These are phyloP conservation scores for Thermomucor indicae-seudaticae DNA, from an alignment of 371 early-diverging fungal species.

Conservation along the genomic window DNA sequence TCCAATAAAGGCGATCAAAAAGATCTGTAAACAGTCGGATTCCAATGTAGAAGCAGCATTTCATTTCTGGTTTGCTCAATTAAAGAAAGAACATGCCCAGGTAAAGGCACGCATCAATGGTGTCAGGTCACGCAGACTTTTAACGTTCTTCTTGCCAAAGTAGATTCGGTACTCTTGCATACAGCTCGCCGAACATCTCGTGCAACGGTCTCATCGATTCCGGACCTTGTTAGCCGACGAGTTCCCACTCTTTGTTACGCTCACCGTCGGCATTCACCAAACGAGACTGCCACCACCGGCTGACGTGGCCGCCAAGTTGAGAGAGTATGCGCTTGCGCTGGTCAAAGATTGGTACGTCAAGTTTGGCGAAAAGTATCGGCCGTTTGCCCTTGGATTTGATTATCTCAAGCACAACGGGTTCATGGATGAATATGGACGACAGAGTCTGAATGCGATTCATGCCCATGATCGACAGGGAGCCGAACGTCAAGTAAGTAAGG, in stretches of 20 bases:
- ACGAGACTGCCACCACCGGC: conserved; percentile 55
- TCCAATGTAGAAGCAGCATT: conserved; percentile 38
- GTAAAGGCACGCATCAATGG: conserved; percentile 13
- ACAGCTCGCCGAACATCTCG: conserved; percentile 60
- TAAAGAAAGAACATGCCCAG: conserved; percentile 65
- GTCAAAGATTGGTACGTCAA: conserved; percentile 56
- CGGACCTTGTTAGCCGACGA: conserved; percentile 49
- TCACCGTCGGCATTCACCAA: conserved; percentile 57
- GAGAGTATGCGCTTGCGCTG: conserved; percentile 43
- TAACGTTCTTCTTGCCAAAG: neutral
- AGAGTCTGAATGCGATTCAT: conserved; percentile 16
- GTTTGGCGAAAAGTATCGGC: conserved; percentile 50
- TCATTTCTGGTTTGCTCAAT: conserved; percentile 41
- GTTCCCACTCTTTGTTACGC: conserved; percentile 50
- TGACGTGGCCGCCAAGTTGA: conserved; percentile 47
- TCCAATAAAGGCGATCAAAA: conserved; percentile 49
- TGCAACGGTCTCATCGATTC: conserved; percentile 64
- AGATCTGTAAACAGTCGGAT: conserved; percentile 49
- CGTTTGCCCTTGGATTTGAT: conserved; percentile 52
- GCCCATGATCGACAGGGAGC: conserved; percentile 11
- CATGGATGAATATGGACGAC: neutral
- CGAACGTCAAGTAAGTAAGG: conserved; percentile 13
- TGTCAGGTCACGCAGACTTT: neutral
- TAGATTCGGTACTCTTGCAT: conserved; percentile 65
- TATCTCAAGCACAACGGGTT: conserved; percentile 38